Evolutionary conservation across 495 filamentous ascomycete species (phyloP).

Genomic region (Penicillium dipodomyicola): DNA sequence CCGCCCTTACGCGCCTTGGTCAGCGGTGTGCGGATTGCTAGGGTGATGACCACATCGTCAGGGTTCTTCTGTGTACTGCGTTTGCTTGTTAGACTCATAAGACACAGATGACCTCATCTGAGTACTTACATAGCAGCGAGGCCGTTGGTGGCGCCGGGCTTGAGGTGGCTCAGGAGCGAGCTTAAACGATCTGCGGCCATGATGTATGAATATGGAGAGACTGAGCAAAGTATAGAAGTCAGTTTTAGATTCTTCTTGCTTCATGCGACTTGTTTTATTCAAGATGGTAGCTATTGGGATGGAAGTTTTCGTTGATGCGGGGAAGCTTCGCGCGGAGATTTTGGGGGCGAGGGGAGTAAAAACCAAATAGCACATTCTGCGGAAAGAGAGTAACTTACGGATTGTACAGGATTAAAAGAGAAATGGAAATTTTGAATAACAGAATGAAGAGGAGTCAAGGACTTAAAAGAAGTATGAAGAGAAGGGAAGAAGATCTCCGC

Average conservation of each 20-base stretch:
- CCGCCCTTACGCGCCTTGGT: slow-evolving; percentile 79
- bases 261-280: background rate
- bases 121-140: slow-evolving; percentile 70
- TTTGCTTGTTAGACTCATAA: slow-evolving; percentile 10
- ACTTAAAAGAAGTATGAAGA: slow-evolving; percentile 4
- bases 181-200: slow-evolving; percentile 87
- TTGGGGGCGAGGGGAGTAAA: background rate
- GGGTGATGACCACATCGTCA: slow-evolving; percentile 93
- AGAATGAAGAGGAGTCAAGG: slow-evolving; percentile 2
- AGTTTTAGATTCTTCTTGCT: background rate
- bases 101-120: slow-evolving; percentile 1
- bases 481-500: slow-evolving; percentile 16
- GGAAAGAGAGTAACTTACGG: slow-evolving; percentile 16
- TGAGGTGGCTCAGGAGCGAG: slow-evolving; percentile 84
- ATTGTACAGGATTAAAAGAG: slow-evolving; percentile 4
- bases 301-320: slow-evolving; percentile 23
- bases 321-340: slow-evolving; percentile 21
- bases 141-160: slow-evolving; percentile 54
- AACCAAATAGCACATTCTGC: background rate
- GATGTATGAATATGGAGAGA: slow-evolving; percentile 25
- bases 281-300: background rate
- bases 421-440: background rate
- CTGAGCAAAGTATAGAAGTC: background rate
- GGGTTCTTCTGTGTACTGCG: slow-evolving; percentile 85
- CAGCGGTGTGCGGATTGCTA: slow-evolving; percentile 74